Evolutionary conservation across 23 red algal species (phyloP).

Genomic region (Agarophyton chilense): DNA sequence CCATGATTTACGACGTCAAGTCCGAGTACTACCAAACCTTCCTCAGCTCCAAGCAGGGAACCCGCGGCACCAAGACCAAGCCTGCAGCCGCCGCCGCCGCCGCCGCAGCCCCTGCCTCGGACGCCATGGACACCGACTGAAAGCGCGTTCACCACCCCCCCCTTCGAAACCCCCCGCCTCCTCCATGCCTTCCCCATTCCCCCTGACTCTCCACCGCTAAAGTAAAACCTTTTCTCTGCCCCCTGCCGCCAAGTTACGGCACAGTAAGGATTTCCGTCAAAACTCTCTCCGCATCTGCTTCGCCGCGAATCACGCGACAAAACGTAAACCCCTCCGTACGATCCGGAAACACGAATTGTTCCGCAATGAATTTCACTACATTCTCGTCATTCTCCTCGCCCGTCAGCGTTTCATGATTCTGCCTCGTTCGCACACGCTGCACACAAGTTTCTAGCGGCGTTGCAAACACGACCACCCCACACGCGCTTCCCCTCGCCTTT

Average conservation of each 20-base stretch:
- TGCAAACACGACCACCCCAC: constrained; percentile 46
- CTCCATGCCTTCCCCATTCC: neutral
- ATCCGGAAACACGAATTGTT: constrained; percentile 31
- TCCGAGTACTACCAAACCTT: constrained; percentile 78
- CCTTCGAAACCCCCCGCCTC: neutral
- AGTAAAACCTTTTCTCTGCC: neutral
- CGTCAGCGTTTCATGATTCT: constrained; percentile 23
- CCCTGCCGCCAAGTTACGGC: neutral
- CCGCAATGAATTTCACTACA: constrained; percentile 7
- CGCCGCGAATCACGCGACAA: constrained; percentile 30
- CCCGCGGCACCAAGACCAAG: constrained; percentile 31
- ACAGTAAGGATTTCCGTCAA: neutral
- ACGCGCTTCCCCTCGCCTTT: constrained; percentile 17
- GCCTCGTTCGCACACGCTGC: constrained; percentile 7
- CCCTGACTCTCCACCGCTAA: neutral
- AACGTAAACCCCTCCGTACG: constrained; percentile 41
- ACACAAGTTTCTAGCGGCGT: constrained; percentile 24
- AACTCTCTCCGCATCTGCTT: constrained; percentile 15
- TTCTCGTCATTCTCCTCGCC: neutral
- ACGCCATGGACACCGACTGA: constrained; percentile 59
- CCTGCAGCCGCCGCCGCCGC: neutral
- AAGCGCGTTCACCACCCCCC: neutral
- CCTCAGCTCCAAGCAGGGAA: constrained; percentile 54
- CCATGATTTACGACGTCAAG: constrained; percentile 83
- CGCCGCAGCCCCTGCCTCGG: neutral